Evolutionary conservation across 2,329 filamentous ascomycete genomes (phyloP), one percentile per base, ranked within the genome.

Genomic region (Hymenoscyphus fraxineus): DNA sequence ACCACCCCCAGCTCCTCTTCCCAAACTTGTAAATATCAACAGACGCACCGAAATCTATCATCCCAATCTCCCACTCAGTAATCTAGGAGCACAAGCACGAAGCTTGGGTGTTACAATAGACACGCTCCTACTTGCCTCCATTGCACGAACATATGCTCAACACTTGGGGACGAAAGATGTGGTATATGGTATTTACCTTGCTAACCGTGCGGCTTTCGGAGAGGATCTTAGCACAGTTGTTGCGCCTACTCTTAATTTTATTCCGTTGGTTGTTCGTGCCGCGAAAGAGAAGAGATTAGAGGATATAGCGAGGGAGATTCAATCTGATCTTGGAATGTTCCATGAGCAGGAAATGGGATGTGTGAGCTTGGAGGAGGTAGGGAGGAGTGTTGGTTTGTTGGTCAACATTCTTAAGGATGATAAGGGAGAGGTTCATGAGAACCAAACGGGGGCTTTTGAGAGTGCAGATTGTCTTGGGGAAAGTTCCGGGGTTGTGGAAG

Each of bases 151-250:
- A 39, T 66, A 58, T 39, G 64, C 55, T 1, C 64, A 47, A 15
- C 63, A 58, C 13, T 59, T 66, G 40, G 22, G 47, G 6, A 51
- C 38, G 15, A 72, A 6, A 19, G 79, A 85, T 47, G 76, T 91
- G 1, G 77, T 92, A 0, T 82, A 97, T 60, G 93, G 93, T 1
- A 77, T 97, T 27, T 97, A 97, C 75, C 83, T 96, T 9, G 91
- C 92, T 54, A 96, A 96, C 74, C 85, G 92, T 60, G 82, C 83
- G 0, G 79, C 83, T 12, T 78, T 80, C 27, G 76, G 82, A 9
- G 78, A 82, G 2, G 78, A 81, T 2, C 74, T 86, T 0, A 78
- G 84, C 1, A 68, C 70, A 0, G 78, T 84, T 1, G 70, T 82
- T 0, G 88, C 86, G 39, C 93, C 93, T 0, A 95, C 91, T 0